Evolutionary conservation across 305 asterid genomes (phyloP), one percentile per base, ranked within the genome.

Genomic region (Ajuga reptans): DNA sequence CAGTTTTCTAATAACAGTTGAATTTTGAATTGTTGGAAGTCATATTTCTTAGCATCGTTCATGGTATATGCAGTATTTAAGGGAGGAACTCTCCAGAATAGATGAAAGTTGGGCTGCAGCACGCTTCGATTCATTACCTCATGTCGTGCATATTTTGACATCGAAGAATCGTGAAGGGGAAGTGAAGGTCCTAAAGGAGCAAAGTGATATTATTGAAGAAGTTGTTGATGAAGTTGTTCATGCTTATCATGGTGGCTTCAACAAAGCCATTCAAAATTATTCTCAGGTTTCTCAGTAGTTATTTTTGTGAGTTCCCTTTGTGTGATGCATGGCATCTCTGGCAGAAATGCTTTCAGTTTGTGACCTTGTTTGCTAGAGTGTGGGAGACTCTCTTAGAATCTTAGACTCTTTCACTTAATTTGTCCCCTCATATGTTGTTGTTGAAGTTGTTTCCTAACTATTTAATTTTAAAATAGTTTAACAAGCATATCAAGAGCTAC

Each of bases 201-300:
- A 94, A 77, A 94, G 96, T 74, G 93, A 91, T 79, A 86, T 94
- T 51, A 76, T 94, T 49, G 99, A 94, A 81, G 99, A 91, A 77
- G 96, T 94, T 76, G 99, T 94, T 68, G 99, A 94, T 74, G 96
- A 89, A 94, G 99, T 94, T 55, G 99, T 94, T 74, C 99, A 94
- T 76, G 95, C 97, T 14, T 94, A 94, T 76, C 99, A 94, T 68
- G 81, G 95, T 64, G 99, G 99, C 82, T 94, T 94, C 78, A 94
- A 94, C 78, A 94, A 88, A 88, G 99, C 99, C 37, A 94, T 94
- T 77, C 99, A 94, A 82, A 94, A 94, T 79, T 94, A 94, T 85
- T 94, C 99, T 80, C 99, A 93, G 99, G 99, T 93, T 79, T 71
- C 64, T 68, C 64, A 50, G n/a, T 42, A 50, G 64, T 71, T 72